Conservation (phyloP, 2,329 filamentous ascomycete species). For the Trichoderma sp. region DNA sequence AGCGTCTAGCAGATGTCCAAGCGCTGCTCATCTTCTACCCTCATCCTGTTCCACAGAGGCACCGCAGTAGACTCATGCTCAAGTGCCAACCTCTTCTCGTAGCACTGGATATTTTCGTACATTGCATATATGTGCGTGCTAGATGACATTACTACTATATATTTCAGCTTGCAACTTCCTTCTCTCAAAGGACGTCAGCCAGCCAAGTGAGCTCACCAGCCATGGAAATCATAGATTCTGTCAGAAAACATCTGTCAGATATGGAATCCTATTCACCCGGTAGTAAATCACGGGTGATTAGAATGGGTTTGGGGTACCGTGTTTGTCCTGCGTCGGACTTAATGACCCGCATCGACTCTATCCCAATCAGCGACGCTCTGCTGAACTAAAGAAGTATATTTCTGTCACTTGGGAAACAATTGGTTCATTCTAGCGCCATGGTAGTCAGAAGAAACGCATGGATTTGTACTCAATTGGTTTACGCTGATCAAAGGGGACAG, state of each 20-base stretch:
- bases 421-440: neutral
- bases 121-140: too few species aligned
- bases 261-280: neutral
- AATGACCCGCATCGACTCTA: neutral
- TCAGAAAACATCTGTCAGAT: neutral
- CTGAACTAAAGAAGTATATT: neutral
- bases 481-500: neutral
- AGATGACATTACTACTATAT: too few species aligned
- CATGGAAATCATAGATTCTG: neutral
- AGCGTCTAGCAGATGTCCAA: slow-evolving; percentile 2
- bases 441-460: neutral
- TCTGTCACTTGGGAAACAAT: neutral
- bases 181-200: neutral
- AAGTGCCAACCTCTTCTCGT: neutral
- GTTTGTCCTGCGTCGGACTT: neutral
- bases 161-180: neutral
- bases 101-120: neutral
- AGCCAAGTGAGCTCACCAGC: neutral
- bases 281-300: neutral
- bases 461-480: neutral
- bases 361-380: neutral
- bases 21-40: neutral
- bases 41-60: neutral
- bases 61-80: neutral
- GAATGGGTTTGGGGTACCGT: neutral